Evolutionary conservation across 257 asterid species (phyloP), one percentile per base, ranked within the genome.

Genomic region (Solanum chiquidenum): DNA sequence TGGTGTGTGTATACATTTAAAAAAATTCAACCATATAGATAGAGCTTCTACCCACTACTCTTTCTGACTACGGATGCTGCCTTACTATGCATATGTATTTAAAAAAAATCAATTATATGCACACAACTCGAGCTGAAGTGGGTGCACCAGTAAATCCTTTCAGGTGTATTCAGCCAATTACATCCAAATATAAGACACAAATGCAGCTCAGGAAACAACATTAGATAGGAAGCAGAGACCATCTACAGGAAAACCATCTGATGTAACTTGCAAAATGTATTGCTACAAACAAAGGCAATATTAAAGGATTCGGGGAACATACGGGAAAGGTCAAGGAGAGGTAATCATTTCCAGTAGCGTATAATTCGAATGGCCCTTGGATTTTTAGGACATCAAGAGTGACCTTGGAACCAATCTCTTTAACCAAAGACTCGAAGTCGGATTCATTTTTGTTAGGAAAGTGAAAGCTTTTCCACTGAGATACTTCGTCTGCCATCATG

Each of bases 361-460:
- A 88, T 91, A 96, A 87, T 62, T 93, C 98, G 40, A 91, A 91
- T 76, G 99, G 98, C 68, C 99, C 98, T 84, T 91, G 94, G 42
- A 95, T 88, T 92, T 90, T 89, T 76, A 94, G 87, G 68, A 91
- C 90, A 82, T 91, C 94, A 86, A 95, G 87, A 35, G 91, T 88
- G 27, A 92, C 89, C 13, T 88, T 89, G 20, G 96, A 87, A 79
- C 91, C 93, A 88, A 92, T 75, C 86, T 88, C 91, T 90, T 69
- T 90, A 46, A 88, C 92, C 90, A 94, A 55, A 71, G 90, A 87
- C 92, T 93, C 96, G 66, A 96, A 91, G 60, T 68, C 88, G 38
- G 92, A 89, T 68, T 72, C 93, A 64, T 91, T 91, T 29, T 64
- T 86, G 46, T 27, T 37, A n/a, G 21, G 58, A n/a, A 33, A 72